A percentile compares a stretch with the other conserved stretches of the same genome.
Conservation (phyloP, 1,284 basidiomycete genomes). For the Microbotryum intermedium region DNA sequence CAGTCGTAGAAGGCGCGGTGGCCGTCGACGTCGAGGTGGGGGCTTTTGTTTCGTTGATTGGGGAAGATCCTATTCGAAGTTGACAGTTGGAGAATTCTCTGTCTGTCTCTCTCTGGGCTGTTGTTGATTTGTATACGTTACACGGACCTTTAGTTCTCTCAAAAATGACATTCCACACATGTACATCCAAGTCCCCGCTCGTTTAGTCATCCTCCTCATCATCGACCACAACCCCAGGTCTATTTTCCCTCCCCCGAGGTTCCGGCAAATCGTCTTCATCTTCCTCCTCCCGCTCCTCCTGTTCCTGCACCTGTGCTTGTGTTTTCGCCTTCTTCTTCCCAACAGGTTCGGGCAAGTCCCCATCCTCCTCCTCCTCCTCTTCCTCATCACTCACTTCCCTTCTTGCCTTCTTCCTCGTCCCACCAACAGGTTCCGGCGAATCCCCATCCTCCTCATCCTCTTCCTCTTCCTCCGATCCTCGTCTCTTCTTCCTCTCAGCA, state of each 20-base stretch:
- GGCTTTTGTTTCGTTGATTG: too few species aligned
- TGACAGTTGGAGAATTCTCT: too few species aligned
- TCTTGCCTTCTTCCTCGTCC: neutral
- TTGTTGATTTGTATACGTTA: too few species aligned
- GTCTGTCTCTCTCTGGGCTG: too few species aligned
- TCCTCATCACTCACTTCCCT: constrained; percentile 1
- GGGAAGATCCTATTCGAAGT: too few species aligned
- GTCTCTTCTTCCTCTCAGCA: neutral
- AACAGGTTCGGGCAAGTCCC: constrained; percentile 3
- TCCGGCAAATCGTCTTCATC: constrained; percentile 1
- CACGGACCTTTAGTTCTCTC: too few species aligned
- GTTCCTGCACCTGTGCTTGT: neutral
- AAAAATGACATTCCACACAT: too few species aligned
- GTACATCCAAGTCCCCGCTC: neutral
- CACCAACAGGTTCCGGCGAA: neutral
- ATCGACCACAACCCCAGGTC: neutral
- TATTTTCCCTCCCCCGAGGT: neutral
- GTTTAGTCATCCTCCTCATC: neutral
- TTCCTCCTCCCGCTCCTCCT: constrained; percentile 7
- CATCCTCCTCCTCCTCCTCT: neutral
- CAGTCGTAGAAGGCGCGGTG: too few species aligned
- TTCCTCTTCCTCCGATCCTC: neutral
- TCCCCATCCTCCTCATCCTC: constrained; percentile 2
- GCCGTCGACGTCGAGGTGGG: too few species aligned
- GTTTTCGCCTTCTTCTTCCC: constrained; percentile 1